phyloP scores from a whole-genome alignment of 169 alveolate species.

The Theileria annulata region DNA sequence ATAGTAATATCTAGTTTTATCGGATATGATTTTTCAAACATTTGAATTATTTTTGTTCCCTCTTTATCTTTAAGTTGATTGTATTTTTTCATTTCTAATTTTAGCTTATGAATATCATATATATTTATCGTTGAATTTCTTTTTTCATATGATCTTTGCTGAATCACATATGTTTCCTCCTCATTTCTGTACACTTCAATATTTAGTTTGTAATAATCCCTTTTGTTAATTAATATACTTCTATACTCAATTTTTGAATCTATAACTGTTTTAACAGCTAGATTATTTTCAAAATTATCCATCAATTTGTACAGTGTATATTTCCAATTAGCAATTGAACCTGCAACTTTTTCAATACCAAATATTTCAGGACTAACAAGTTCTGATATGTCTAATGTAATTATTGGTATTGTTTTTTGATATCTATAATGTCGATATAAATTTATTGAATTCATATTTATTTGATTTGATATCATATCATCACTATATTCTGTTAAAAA shows the following conservation, averaged over 20 bases:
- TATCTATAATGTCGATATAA: background rate
- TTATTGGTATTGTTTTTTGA: too few species aligned
- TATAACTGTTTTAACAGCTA: background rate
- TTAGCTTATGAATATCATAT: too few species aligned
- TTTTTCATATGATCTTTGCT: background rate
- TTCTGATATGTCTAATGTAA: background rate
- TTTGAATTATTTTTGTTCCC: background rate
- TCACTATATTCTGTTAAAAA: too few species aligned
- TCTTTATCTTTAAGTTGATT: too few species aligned
- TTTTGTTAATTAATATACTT: background rate
- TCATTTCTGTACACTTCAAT: background rate
- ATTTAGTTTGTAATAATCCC: background rate
- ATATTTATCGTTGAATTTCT: too few species aligned
- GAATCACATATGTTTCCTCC: background rate
- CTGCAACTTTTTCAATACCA: slow-evolving; percentile 12
- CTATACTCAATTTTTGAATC: background rate
- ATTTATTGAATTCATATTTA: background rate
- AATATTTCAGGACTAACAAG: background rate
- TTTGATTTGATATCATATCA: too few species aligned
- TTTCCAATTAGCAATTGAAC: background rate
- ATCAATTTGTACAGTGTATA: background rate
- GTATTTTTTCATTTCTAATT: too few species aligned
- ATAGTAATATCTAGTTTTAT: background rate
- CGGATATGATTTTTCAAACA: background rate
- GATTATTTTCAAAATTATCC: background rate